Base-by-base conservation (phyloP, 2,329 filamentous ascomycete species). In the Diaporthe citrichinensis region DNA sequence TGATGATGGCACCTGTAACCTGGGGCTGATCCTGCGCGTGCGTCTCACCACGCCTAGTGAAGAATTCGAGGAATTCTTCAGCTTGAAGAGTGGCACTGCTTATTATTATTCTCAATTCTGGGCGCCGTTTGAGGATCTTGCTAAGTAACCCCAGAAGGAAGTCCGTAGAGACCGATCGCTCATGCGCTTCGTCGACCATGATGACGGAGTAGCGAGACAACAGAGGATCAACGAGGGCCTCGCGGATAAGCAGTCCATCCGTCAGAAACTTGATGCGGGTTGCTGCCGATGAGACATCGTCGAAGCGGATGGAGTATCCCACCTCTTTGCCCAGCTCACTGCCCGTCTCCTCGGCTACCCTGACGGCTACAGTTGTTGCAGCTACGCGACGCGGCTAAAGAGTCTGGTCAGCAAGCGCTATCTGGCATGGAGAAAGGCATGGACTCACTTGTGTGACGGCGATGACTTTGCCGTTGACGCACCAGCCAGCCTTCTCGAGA, bases 101-200 rank as follows among this genome's bases (percentile, higher is more conserved):
- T 81, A 99, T 91, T 69, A 99, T 92, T 77, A 98, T 94, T 28
- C 95, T 92, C 71, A 98, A 85, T 75, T 98, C 96, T 10, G 93
- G 90, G 58, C 97, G 89, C 80, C 92, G 93, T 83, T 91, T 95
- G 73, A 92, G 87, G 69, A 99, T 96, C 83, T 98, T 98, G 83
- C 98, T 98, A 53, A 99, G 84, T 20, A 98, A 87, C 0, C 97
- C 96, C 4, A 99, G 89, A 10, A 98, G 88, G 17, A 99, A 91
- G 81, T 99, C 97, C 0, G 96, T 98, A 83, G 95, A 97, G 76
- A 98, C 90, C 67, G 95, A 98, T 72, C 97, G 90, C 84, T 98
- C 96, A 82, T 99, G 97, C 9, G 96, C 97, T 85, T 98, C 96
- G 82, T 99, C 97, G 10, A 99, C 94, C 95, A 99, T 98, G 80